Base-by-base conservation (phyloP, 164 flowering plant genomes). In the Nelumbo lutea region DNA sequence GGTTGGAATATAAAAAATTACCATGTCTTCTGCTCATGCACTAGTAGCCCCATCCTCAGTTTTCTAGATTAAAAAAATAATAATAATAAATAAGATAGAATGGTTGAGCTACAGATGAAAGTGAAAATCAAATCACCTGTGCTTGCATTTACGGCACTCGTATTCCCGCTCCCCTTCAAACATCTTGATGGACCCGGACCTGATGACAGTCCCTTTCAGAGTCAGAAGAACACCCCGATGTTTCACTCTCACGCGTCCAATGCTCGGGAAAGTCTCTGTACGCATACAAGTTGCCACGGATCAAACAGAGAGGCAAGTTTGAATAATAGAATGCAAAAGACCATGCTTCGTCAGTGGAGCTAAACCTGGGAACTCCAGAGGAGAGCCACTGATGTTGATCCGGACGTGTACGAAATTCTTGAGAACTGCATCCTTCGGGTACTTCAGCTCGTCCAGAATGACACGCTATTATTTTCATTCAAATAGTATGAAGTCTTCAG, bases 151-250 rank as follows among this genome's bases (percentile, higher is more conserved):
- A 52, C 83, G 79, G 77, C 99, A 95, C 72, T 81, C 85, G 61
- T 84, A 92, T 46, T 68, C 58, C 76, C 96, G 83, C 73, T 92
- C 93, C 59, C 99, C 99, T 83, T 95, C 98, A 57, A 88, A 83
- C 93, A 91, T 90, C 83, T 95, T 90, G 50, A 91, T 75, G 39
- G 88, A 76, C 69, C 98, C 98, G 1, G 99, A 85, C 72, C 98
- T 83, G 41, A 89, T 90, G 0, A 95, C 98, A 9, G 97, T 95
- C 65, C 98, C 99, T 79, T 90, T 89, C 43, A 92, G 85, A 45
- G 94, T 89, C 43, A 95, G 87, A 72, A 95, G 96, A 57, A 87
- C 82, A 13, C 93, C 94, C 1, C 89, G 82, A 76, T 95, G 99
- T 81, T 84, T 89, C 82, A 88, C 97, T 77, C 99, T 83, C 59